Evolutionary conservation across 2,329 filamentous ascomycete genomes (phyloP), one percentile per base, ranked within the genome.

Genomic region (Xylaria hypoxylon): DNA sequence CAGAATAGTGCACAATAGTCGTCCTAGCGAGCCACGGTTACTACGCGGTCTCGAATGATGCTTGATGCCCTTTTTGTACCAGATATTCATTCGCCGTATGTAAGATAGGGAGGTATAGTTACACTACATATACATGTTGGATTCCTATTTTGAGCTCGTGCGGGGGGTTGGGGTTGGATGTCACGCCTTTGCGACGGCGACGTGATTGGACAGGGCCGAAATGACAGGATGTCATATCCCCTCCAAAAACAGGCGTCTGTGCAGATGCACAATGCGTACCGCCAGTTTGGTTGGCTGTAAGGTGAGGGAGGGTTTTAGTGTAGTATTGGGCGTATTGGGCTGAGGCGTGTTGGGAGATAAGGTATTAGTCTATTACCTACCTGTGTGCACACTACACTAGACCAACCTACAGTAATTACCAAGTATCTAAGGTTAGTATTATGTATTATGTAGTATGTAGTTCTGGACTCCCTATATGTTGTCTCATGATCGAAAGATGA

Each of bases 221-320:
- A 64, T 65, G 58, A 57, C 61, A 60, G 51, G 50, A 56, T 57
- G 60, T 38, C 31, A 26, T 38, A 26, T 26, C 53, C 61, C 61
- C 61, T 44, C 33, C 55, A 33, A 17, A 13, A 45, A 38, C 45
- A 40, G 40, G 51, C 33, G 55, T 60, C 64, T 15, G 60, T 60
- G 60, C 60, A 64, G 64, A 42, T 59, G 58, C 59, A 53, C 45
- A 47, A 62, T 48, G 55, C 48, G 52, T 66, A 62, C 59, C 64
- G 59, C 64, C 47, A 59, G 59, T 31, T 38, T 59, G 64, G 64
- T 66, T 59, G 59, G 64, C 52, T 63, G 53, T 19, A 35, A 44
- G 59, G 58, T 62, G 19, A 28, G 26, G 52, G 45, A 42, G 52
- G 24, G 38, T 33, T 51, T 58, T 44, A 19, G 15, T 44, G 40